Percentiles rank a stretch among this genome's conserved stretches.
Conservation (phyloP, 1,284 basidiomycete species). For the Ustilago cynodontis region DNA sequence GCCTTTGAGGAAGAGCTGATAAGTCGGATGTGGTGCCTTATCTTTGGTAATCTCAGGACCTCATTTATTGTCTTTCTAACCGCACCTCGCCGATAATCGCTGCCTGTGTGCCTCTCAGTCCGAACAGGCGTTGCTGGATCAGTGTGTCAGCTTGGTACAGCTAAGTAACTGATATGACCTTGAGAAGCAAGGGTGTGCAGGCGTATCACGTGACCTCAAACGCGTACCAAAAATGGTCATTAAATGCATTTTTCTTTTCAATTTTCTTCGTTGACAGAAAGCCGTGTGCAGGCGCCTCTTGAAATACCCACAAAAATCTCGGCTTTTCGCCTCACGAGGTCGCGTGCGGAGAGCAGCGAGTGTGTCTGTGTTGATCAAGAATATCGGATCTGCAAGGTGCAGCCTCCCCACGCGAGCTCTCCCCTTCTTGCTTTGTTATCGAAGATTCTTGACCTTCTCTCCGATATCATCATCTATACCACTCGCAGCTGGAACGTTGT, state of each 20-base stretch:
- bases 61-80: background rate
- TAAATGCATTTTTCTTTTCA: too few species aligned
- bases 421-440: too few species aligned
- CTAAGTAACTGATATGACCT: too few species aligned
- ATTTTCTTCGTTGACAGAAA: too few species aligned
- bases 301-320: too few species aligned
- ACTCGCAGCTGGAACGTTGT: too few species aligned
- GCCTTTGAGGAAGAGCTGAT: conserved; percentile 19
- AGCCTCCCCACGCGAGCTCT: conserved; percentile 5
- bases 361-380: conserved; percentile 6
- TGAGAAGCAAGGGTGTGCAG: background rate
- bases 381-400: background rate
- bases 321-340: too few species aligned
- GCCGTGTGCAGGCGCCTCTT: too few species aligned
- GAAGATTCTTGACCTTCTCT: background rate
- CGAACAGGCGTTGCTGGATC: too few species aligned
- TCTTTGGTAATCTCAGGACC: background rate
- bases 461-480: background rate
- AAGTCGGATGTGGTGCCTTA: background rate
- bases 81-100: too few species aligned
- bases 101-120: too few species aligned
- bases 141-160: too few species aligned
- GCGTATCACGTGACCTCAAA: background rate
- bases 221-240: background rate
- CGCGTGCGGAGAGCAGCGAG: background rate